Evolutionary conservation across 352 stramenopile species (phyloP).

Genomic region (Globisporangium viniferum): DNA sequence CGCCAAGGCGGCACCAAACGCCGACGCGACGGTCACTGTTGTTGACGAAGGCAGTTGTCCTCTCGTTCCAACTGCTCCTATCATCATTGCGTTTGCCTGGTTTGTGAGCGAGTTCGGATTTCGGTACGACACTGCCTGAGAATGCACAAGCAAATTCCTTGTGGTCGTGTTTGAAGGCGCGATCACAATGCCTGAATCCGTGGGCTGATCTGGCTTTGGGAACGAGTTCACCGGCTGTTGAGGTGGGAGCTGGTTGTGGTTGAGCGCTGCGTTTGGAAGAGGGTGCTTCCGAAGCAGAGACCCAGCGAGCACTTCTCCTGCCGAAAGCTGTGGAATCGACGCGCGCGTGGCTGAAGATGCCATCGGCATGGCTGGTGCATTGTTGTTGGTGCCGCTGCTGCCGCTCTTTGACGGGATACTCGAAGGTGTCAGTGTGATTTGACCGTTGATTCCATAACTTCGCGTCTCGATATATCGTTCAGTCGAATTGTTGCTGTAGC

Average conservation of each 20-base stretch:
- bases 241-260: conserved; percentile 16
- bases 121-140: conserved; percentile 17
- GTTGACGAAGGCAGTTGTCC: conserved; percentile 21
- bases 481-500: conserved; percentile 15
- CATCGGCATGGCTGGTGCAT: neutral
- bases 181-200: conserved; percentile 42
- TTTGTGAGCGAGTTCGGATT: conserved; percentile 24
- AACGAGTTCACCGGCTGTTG: conserved; percentile 27
- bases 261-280: conserved; percentile 10
- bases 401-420: conserved; percentile 39
- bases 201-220: conserved; percentile 36
- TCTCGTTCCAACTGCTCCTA: conserved; percentile 14
- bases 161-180: conserved; percentile 43
- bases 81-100: conserved; percentile 20
- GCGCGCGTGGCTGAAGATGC: neutral
- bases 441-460: conserved; percentile 13
- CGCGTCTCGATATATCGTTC: conserved; percentile 21
- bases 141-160: conserved; percentile 30
- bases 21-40: conserved; percentile 51
- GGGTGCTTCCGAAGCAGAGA: conserved; percentile 44
- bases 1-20: conserved; percentile 24
- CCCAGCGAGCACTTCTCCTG: conserved; percentile 38
- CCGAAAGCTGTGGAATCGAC: conserved; percentile 25
- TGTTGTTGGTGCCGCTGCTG: conserved; percentile 3
- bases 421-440: conserved; percentile 41